Conservation (phyloP, 2,329 filamentous ascomycete genomes). For the Diaporthe vexans region DNA sequence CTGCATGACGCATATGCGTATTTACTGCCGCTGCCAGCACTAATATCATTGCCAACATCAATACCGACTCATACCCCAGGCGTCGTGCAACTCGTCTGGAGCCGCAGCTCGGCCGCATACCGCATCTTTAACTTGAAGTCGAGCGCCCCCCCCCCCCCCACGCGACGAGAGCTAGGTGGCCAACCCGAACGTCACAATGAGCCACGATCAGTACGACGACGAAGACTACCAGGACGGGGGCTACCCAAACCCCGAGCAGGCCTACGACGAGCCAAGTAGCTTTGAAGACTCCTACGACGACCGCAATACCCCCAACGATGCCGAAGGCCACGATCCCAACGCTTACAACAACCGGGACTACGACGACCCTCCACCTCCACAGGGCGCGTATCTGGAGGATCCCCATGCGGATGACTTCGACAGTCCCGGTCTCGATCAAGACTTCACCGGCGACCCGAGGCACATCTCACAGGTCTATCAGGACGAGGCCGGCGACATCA, state of each 20-base stretch:
- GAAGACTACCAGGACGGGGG: slow-evolving; percentile 26
- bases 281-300: slow-evolving; percentile 33
- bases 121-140: too few species aligned
- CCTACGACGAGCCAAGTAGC: slow-evolving; percentile 28
- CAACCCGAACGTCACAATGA: slow-evolving; percentile 22
- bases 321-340: slow-evolving; percentile 29
- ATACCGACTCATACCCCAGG: not conserved
- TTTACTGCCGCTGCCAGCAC: slow-evolving; percentile 1
- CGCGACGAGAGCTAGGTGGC: not conserved
- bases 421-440: slow-evolving; percentile 4
- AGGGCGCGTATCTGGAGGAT: slow-evolving; percentile 36
- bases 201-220: slow-evolving; percentile 37
- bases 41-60: not conserved
- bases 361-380: slow-evolving; percentile 28
- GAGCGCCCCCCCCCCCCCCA: not conserved
- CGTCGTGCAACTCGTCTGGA: not conserved
- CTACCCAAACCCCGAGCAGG: slow-evolving; percentile 32
- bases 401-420: slow-evolving; percentile 16
- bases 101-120: not conserved
- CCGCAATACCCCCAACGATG: slow-evolving; percentile 29
- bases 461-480: slow-evolving; percentile 41
- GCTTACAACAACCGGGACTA: slow-evolving; percentile 27
- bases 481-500: slow-evolving; percentile 34
- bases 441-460: slow-evolving; percentile 34
- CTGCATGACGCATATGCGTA: not conserved